Evolutionary conservation across 257 asterid species (phyloP).

Genomic region (Datura wrightii): DNA sequence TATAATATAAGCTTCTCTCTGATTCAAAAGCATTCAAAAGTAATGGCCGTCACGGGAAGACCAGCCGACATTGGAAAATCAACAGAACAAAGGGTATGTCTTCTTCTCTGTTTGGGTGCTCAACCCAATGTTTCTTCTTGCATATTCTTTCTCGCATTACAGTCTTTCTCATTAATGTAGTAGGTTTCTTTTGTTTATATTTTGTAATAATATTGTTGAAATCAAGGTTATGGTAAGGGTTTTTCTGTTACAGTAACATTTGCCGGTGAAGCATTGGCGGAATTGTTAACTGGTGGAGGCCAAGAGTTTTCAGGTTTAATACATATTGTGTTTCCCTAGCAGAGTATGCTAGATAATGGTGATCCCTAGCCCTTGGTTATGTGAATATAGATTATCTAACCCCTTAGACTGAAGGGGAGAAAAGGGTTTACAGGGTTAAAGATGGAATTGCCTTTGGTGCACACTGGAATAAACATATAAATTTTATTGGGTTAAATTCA

Average conservation of each 20-base stretch:
- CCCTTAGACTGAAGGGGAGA: background rate
- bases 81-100: background rate
- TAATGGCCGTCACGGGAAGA: constrained; percentile 5
- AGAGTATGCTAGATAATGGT: background rate
- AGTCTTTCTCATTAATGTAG: background rate
- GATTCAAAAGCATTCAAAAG: background rate
- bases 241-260: background rate
- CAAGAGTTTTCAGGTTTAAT: constrained; percentile 1
- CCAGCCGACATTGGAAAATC: background rate
- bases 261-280: background rate
- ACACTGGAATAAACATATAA: too few relatives aligned
- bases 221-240: background rate
- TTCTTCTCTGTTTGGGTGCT: background rate
- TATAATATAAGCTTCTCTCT: background rate
- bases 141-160: background rate
- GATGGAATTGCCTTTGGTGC: background rate
- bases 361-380: background rate
- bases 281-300: background rate
- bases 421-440: background rate
- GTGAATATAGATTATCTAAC: background rate
- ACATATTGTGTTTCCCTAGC: background rate
- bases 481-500: too few relatives aligned
- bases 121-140: background rate
- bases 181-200: background rate
- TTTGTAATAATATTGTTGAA: background rate